These are phyloP conservation scores for Phytophthora macrochlamydospora DNA, from an alignment of 352 stramenopile genomes.

Conservation along the genomic window DNA sequence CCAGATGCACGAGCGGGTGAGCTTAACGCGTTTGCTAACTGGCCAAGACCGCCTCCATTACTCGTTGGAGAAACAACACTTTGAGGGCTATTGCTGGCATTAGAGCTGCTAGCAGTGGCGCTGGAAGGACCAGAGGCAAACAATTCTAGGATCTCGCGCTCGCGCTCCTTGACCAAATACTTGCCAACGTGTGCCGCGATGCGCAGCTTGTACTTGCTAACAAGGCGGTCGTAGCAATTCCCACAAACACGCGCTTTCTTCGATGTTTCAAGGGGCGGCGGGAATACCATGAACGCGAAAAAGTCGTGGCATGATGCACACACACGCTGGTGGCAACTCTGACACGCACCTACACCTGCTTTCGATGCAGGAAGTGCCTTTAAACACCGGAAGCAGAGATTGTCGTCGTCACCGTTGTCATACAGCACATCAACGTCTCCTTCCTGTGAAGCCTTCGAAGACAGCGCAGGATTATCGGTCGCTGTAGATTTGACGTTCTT, in stretches of 20 bases:
- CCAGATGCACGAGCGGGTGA: constrained; percentile 14
- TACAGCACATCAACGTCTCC: constrained; percentile 30
- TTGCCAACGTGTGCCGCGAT: constrained; percentile 74
- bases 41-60: constrained; percentile 7
- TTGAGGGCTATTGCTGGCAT: constrained; percentile 6
- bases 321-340: constrained; percentile 73
- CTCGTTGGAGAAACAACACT: constrained; percentile 12
- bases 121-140: constrained; percentile 21
- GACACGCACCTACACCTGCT: constrained; percentile 32
- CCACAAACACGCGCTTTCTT: constrained; percentile 71
- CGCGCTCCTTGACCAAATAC: constrained; percentile 63
- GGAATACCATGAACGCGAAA: constrained; percentile 76
- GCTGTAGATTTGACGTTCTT: constrained; percentile 22
- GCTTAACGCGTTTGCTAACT: constrained; percentile 10
- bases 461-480: constrained; percentile 19
- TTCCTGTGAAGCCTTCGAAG: constrained; percentile 17
- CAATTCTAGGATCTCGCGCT: constrained; percentile 33
- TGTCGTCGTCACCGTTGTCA: constrained; percentile 51
- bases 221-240: constrained; percentile 67
- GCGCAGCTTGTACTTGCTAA: constrained; percentile 69
- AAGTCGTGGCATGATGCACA: constrained; percentile 61
- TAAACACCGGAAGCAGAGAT: constrained; percentile 70
- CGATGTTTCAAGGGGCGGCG: constrained; percentile 60
- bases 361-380: constrained; percentile 35
- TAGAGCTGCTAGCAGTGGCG: constrained; percentile 6